Base-by-base conservation (phyloP, 2,329 filamentous ascomycete species). In the Canariomyces notabilis region DNA sequence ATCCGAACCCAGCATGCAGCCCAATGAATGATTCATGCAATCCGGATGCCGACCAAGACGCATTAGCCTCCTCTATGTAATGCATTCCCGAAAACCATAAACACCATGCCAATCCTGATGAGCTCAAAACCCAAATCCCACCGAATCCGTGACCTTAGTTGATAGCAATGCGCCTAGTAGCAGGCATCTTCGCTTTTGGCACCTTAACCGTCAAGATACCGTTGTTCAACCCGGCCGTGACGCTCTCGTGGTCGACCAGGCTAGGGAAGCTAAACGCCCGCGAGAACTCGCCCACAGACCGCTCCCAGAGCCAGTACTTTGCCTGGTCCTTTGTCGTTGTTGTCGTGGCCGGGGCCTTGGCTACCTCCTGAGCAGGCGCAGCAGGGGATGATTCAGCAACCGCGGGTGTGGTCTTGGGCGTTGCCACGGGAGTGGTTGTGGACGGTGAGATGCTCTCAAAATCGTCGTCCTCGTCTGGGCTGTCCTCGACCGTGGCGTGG, bases 301-400 rank as follows among this genome's bases (percentile, higher is more conserved):
- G 80, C 69, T 87, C 83, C 19, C 72, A 72, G 53, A 82, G 71
- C 86, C 86, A 90, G 74, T 82, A 90, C 67, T 80, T 55, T 15
- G 40, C 20, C 20, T 39, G 31, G 83, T 57, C 70, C 65, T 69
- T 66, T 72, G 66, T 37, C 57, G 54, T 11, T 65, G 55, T 52
- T 67, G 64, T 23, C 26, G 26, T n/a, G 19, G 16, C 18, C 12
- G 33, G 41, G 2, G 14, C n/a, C 26, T 44, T 44, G 7, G 37
- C 16, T 11, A 37, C 37, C 36, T 46, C 32, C 15, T 39, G 15
- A 21, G n/a, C 26, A 11, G 7, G 16, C 8, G 12, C 36, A 7
- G 20, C 20, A 6, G 39, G 12, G 2, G 20, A 32, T 5, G 44
- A 32, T 23, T 44, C 32, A 12, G 37, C 45, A 21, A 18, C 20